Conservation (phyloP, 805 yeast species). For the Diddensiella transvaalensis region DNA sequence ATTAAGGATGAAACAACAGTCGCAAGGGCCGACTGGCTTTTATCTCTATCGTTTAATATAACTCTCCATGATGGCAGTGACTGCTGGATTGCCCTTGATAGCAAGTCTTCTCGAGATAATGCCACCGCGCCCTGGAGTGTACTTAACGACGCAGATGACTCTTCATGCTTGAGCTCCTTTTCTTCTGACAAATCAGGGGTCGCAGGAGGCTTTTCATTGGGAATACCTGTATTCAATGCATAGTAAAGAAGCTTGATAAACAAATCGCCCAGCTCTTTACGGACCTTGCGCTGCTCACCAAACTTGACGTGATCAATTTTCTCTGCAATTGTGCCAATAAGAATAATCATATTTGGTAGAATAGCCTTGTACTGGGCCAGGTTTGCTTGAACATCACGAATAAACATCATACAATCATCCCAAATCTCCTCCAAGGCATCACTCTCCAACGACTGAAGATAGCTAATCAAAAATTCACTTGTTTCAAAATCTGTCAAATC, state of each 20-base stretch:
- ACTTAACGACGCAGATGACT: not conserved
- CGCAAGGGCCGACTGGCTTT: constrained; percentile 46
- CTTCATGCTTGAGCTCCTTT: not conserved
- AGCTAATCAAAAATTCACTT: constrained; percentile 53
- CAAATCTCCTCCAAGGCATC: constrained; percentile 82
- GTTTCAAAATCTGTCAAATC: constrained; percentile 45
- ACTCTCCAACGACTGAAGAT: constrained; percentile 62
- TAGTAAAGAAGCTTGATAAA: constrained; percentile 36
- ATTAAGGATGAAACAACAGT: constrained; percentile 52
- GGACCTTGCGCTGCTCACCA: constrained; percentile 57
- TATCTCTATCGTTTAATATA: constrained; percentile 59
- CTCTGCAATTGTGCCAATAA: constrained; percentile 48
- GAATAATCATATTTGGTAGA: constrained; percentile 50
- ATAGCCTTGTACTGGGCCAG: constrained; percentile 45
- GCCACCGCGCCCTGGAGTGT: not conserved
- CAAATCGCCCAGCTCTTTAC: constrained; percentile 54
- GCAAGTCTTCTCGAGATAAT: constrained; percentile 38
- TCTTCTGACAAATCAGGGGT: not conserved
- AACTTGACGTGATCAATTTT: constrained; percentile 58
- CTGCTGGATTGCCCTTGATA: constrained; percentile 40
- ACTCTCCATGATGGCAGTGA: constrained; percentile 41
- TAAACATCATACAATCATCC: constrained; percentile 51
- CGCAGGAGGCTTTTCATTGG: not conserved
- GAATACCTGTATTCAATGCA: constrained; percentile 16
- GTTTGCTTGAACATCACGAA: constrained; percentile 54